Evolutionary conservation across 257 asterid species (phyloP).

Genomic region (Galeopsis tetrahit): DNA sequence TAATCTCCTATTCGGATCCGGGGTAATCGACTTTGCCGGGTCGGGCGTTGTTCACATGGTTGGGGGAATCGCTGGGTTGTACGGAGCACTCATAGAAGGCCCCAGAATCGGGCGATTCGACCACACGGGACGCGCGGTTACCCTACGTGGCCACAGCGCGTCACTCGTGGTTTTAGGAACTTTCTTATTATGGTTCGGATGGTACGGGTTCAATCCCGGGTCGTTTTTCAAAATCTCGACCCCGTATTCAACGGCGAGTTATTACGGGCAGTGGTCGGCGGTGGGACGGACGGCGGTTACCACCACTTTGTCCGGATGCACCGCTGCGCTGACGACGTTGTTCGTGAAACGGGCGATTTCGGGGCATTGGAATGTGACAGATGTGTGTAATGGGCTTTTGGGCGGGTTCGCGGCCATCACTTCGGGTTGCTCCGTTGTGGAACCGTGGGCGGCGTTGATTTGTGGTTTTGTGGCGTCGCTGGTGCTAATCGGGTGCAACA

Average conservation of each 20-base stretch:
- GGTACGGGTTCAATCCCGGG: constrained; percentile 63
- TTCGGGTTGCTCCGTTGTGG: constrained; percentile 56
- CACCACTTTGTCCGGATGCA: constrained; percentile 52
- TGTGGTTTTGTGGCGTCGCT: constrained; percentile 59
- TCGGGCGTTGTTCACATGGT: constrained; percentile 63
- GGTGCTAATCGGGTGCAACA: constrained; percentile 54
- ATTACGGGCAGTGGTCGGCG: constrained; percentile 64
- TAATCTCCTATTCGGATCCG: constrained; percentile 47
- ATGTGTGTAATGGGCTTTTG: constrained; percentile 55
- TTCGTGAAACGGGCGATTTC: constrained; percentile 45
- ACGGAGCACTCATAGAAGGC: constrained; percentile 54
- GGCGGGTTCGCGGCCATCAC: constrained; percentile 62
- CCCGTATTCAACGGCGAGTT: constrained; percentile 38
- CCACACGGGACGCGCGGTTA: constrained; percentile 38
- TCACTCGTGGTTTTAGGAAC: constrained; percentile 54
- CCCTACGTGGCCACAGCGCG: constrained; percentile 53
- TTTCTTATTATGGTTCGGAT: constrained; percentile 52
- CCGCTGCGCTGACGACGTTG: constrained; percentile 56
- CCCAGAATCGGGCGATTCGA: constrained; percentile 57
- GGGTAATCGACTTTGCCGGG: constrained; percentile 61
- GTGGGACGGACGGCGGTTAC: constrained; percentile 61
- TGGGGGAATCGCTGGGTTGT: constrained; percentile 47
- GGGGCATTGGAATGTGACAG: constrained; percentile 55
- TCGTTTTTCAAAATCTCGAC: constrained; percentile 39
- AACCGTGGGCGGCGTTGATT: constrained; percentile 58